Evolutionary conservation across 2,329 filamentous ascomycete genomes (phyloP), one percentile per base, ranked within the genome.

Genomic region (Fusarium euwallaceae): DNA sequence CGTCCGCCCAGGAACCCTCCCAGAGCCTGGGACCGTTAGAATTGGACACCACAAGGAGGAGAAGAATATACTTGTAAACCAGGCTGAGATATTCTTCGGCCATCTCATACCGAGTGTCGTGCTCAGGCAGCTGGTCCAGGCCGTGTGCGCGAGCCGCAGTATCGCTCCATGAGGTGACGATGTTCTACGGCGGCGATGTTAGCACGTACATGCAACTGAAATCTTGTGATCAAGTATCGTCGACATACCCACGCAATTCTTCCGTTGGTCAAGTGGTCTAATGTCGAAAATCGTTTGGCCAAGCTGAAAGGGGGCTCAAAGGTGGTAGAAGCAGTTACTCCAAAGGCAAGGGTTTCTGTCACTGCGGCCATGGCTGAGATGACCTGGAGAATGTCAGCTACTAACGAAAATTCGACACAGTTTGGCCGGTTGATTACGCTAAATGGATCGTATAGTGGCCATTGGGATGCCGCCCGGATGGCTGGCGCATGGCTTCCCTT

Each of bases 261-360:
- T 53, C 91, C 90, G 65, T 88, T 87, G 1, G 87, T 90, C 24
- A 93, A 81, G 79, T 93, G 91, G 78, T 93, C 91, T 0, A 92
- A 84, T 0, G 91, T 92, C 1, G 88, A 90, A 36, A 93, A 79
- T 24, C 91, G 82, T 39, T 91, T 83, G 0, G 91, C 91, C 32
- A 93, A 82, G 75, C 92, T 88, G 77, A 92, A 93, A 0, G 91
- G 91, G 75, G 90, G 88, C 78, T 93, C 91, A 68, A 93, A 93
- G 1, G 88, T 90, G 1, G 66, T 71, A 9, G 41, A 69, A 16
- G 69, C 64, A 9, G 71, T 73, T 6, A 73, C 62, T 3, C 64
- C 71, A 59, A 73, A 73, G 4, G 62, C 59, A 17, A 73, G 17
- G 9, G 53, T 55, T n/a, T 69, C 61, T 4, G 71, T 73, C 2